Evolutionary conservation across 208 protist genomes (phyloP), one percentile per base, ranked within the genome.

Genomic region (Phytomonas sp.): DNA sequence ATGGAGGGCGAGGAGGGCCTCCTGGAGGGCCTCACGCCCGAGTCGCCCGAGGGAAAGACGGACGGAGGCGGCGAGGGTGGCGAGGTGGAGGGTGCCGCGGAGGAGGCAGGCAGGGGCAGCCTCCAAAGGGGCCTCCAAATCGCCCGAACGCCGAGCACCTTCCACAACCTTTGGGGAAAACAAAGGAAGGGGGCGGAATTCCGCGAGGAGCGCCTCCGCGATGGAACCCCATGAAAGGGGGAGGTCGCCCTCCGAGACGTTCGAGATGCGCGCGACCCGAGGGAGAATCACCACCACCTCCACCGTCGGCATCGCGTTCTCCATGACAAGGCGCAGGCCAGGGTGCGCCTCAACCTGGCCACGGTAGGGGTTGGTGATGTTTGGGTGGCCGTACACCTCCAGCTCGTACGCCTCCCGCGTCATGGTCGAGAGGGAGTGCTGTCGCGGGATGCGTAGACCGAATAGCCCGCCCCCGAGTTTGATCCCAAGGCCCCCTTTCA

Each of bases 281-380:
- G 91, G 91, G 68, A 96, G 70, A 15, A 94, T 83, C 64, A 94
- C 65, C 13, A 94, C 81, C 17, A 96, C 20, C 31, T 85, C 62
- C 65, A 85, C 60, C 59, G 66, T 29, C 28, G 91, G 62, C 0
- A 37, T 43, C 26, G 91, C 88, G 75, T 93, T 93, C 67, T 76
- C 75, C 85, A 93, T 94, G 15, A 92, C 84, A n/a, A 67, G 72
- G 66, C 80, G 68, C 66, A 96, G 63, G 30, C 80, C 74, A 0
- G 91, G 91, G 66, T 96, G 91, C 62, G 82, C 76, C 2, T 86
- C 70, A 71, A 92, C 62, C 32, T 76, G 73, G 20, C 87, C 78
- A 26, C 91, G 84, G 70, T 96, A 96, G 15, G 91, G 91, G 74
- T 96, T 96, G 15, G 88, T 94, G 68, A 96, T 96, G 76, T 96